Base-by-base conservation (phyloP, 2,329 filamentous ascomycete genomes). In the Xylaria multiplex region DNA sequence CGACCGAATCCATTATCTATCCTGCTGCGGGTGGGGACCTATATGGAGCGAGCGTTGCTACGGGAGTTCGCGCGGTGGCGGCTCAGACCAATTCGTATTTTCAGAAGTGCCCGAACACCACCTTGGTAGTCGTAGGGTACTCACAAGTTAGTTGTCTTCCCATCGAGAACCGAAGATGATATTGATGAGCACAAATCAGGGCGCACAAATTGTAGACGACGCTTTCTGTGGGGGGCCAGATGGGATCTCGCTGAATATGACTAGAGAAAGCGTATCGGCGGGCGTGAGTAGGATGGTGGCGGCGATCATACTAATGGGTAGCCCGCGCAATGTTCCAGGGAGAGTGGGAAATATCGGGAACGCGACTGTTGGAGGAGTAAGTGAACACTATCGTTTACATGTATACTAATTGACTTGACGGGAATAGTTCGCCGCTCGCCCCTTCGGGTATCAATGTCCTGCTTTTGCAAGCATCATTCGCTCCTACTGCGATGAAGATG, bases 181-280 rank as follows among this genome's bases (percentile, higher is more conserved):
- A 27, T 46, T 14, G 40, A 56, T 49, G 19, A 50, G n/a, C 27
- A 1, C n/a, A 24, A 16, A 9, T 13, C 2, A 88, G 84, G 87
- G 87, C 48, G 86, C 83, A 42, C 85, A 90, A 76, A 89, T 89
- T 64, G 83, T 86, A 72, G 87, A 89, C 70, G 84, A 87, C 68
- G 86, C 85, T 4, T 77, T 88, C 63, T 89, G 86, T 72, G 87
- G 87, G 16, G 87, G 86, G 22, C 83, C 83, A 2, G 84, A 85
- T 65, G 81, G 82, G 59, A 83, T 83, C 63, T 57, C 65, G 30
- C 76, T 85, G 57, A 82, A 81, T 56, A 82, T 84, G 6, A 80
- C 81, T 0, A 75, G 79, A 9, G 76, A 77, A n/a, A 77, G 74
- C 30, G 69, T 86, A 32, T 78, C 81, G 8, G 78, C 79, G 3